Conservation (phyloP, 106 monocot species). For the Dioscorea dumetorum region DNA sequence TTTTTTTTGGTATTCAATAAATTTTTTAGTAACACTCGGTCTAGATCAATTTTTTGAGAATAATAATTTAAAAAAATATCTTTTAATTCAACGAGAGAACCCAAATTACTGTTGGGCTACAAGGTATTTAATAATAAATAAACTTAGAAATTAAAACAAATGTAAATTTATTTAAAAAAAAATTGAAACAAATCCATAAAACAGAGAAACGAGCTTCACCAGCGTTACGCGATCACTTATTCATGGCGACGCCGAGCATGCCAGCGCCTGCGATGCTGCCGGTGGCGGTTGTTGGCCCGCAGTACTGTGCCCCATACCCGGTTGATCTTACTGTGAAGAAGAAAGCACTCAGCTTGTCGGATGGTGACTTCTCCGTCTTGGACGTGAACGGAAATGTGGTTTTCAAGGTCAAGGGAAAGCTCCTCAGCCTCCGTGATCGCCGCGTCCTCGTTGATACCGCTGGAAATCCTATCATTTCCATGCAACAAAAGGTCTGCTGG, state of each 20-base stretch:
- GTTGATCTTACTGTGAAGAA: slow-evolving; percentile 12
- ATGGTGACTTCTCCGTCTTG: slow-evolving; percentile 8
- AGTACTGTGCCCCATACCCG: slow-evolving; percentile 16
- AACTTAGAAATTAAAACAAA: too few relatives aligned
- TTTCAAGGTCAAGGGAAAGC: slow-evolving; percentile 12
- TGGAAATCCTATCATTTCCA: slow-evolving; percentile 17
- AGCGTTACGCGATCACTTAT: not conserved
- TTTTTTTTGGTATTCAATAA: too few relatives aligned
- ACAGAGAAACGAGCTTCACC: too few relatives aligned
- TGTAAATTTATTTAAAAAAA: too few relatives aligned
- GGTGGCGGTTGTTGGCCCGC: slow-evolving; percentile 15
- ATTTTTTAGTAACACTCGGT: too few relatives aligned
- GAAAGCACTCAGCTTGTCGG: slow-evolving; percentile 13
- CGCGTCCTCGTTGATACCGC: slow-evolving; percentile 6
- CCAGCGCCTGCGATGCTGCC: not conserved
- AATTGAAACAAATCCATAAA: too few relatives aligned
- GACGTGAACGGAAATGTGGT: slow-evolving; percentile 13
- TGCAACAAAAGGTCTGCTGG: slow-evolving; percentile 16
- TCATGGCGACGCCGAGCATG: not conserved
- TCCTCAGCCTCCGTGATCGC: slow-evolving; percentile 14
- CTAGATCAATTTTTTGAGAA: too few relatives aligned
- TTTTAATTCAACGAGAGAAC: too few relatives aligned
- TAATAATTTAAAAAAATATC: too few relatives aligned
- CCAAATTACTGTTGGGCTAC: too few relatives aligned
- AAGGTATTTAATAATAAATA: too few relatives aligned